Base-by-base conservation (phyloP, 2,329 filamentous ascomycete genomes). In the Daldinia eschscholtzii region DNA sequence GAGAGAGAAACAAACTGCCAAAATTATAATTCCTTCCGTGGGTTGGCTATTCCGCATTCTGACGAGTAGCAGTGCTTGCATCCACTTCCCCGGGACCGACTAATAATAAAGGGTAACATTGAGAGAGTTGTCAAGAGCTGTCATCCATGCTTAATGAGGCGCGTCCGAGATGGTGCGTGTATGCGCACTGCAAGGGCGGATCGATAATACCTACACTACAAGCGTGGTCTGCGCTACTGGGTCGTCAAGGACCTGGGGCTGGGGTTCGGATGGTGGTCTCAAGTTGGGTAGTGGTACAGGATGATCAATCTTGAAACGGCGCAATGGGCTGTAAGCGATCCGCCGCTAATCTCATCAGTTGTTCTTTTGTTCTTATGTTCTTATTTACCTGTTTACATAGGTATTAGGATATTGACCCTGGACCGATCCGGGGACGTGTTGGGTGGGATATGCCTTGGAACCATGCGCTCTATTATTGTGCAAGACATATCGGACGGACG, bases 221-320 rank as follows among this genome's bases (percentile, higher is more conserved):
- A 65, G 59, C 62, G 53, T 48, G 53, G 59, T 50, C 58, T 50
- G 3, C 30, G 53, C 44, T 39, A 5, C 41, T 61, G 52, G 46
- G 57, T 30, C 41, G 9, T 28, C 57, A 41, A 68, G 52, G 41
- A 48, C 57, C 56, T 20, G 13, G 44, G 60, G 52, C 33, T 64
- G 57, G 61, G 64, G 65, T 64, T 68, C 53, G 53, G 53, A 37
- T 61, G 23, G 35, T 44, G 53, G 53, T 37, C 63, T 68, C 57
- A 59, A 58, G 64, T 65, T 37, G 57, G 57, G 44, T 42, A 57
- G 57, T 69, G 64, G 59, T 35, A 72, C 64, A 70, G 61, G 60
- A 67, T 64, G 61, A 56, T 62, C 61, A 58, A 71, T 71, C 68
- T 63, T 72, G 70, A 72, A 72, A 72, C 70, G 58, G 44, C 68